phyloP scores from a whole-genome alignment of 352 stramenopile species.

The Phytophthora aleatoria region DNA sequence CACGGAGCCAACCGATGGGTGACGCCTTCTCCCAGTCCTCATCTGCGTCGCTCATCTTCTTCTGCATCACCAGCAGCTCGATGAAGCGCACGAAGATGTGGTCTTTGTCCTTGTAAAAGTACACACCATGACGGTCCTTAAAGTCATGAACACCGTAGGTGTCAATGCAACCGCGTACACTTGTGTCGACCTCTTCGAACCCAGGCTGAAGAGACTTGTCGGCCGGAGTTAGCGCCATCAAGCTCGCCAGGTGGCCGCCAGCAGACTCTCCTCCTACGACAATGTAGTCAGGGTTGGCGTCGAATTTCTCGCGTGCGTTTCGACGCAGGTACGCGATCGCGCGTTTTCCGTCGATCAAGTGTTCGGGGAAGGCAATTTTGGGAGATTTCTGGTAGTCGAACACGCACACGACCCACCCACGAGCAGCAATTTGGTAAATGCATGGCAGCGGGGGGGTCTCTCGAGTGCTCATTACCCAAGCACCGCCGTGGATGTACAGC shows the following conservation, averaged over 20 bases:
- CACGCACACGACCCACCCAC: conserved; percentile 74
- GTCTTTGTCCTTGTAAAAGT: conserved; percentile 59
- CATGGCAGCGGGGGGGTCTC: conserved; percentile 52
- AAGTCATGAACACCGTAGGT: conserved; percentile 82
- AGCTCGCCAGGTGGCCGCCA: conserved; percentile 68
- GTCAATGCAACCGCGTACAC: conserved; percentile 70
- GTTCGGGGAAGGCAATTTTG: conserved; percentile 66
- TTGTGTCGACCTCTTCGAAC: conserved; percentile 82
- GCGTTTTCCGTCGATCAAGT: conserved; percentile 75
- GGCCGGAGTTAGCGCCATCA: conserved; percentile 64
- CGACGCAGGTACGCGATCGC: conserved; percentile 70
- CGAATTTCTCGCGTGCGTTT: conserved; percentile 46
- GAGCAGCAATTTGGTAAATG: conserved; percentile 60
- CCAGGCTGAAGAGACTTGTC: conserved; percentile 75
- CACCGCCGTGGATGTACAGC: conserved; percentile 82
- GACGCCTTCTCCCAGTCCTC: conserved; percentile 65
- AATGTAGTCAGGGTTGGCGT: conserved; percentile 69
- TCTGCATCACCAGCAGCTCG: conserved; percentile 75
- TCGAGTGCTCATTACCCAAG: conserved; percentile 68
- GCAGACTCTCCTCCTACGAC: conserved; percentile 74
- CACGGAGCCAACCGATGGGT: conserved; percentile 57
- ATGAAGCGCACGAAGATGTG: conserved; percentile 70
- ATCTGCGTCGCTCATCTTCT: conserved; percentile 47
- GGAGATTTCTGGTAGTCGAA: conserved; percentile 81
- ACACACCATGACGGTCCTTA: conserved; percentile 68